Evolutionary conservation across 345 rosid species (phyloP).

Genomic region (Lepidium aucheri): DNA sequence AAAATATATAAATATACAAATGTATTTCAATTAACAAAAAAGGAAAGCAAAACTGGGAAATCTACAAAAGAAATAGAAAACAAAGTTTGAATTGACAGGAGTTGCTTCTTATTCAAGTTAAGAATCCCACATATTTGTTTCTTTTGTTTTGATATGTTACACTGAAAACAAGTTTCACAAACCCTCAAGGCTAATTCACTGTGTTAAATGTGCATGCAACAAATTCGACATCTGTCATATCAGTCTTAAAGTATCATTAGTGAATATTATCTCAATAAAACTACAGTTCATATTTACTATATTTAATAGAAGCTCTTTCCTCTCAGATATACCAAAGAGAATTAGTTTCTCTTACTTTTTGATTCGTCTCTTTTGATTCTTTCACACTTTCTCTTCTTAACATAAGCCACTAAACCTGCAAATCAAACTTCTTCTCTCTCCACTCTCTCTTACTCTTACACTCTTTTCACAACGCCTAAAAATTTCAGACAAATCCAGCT

Average conservation of each 20-base stretch:
- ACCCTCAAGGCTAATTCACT: not conserved
- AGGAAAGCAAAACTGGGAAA: conserved; percentile 5
- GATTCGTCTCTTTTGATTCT: conserved; percentile 2
- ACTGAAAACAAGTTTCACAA: not conserved
- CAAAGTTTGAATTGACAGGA: conserved; percentile 21
- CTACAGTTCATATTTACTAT: not conserved
- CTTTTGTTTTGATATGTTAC: not conserved
- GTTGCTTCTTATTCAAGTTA: conserved; percentile 27
- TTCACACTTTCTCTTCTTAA: conserved; percentile 15
- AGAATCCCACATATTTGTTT: not conserved
- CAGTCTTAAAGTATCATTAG: not conserved
- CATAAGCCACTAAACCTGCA: conserved; percentile 16
- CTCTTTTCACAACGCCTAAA: conserved; percentile 1
- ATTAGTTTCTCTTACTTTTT: conserved; percentile 11
- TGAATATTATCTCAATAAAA: conserved; percentile 3
- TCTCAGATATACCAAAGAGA: conserved; percentile 12
- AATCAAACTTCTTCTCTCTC: not conserved
- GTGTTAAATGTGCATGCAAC: conserved; percentile 4
- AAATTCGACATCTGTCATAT: not conserved
- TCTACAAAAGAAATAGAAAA: conserved; percentile 5
- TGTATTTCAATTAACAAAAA: conserved; percentile 5
- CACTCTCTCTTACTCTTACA: not conserved
- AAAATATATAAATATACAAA: conserved; percentile 5
- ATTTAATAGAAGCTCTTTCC: not conserved
- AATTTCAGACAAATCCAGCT: not conserved